Conservation (phyloP, 208 protist species). For the Trypanosoma grayi region DNA sequence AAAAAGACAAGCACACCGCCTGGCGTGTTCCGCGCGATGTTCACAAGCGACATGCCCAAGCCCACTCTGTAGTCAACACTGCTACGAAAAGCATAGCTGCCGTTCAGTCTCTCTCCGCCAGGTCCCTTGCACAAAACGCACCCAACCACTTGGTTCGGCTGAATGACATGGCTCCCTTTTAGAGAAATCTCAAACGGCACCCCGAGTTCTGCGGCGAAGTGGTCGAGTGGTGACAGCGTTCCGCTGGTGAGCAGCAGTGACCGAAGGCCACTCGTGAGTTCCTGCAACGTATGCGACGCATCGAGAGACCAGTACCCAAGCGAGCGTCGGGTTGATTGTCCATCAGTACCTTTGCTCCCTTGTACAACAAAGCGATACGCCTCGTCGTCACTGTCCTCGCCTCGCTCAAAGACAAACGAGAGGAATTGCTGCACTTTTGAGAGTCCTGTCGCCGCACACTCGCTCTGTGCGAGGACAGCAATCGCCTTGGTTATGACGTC, state of each 20-base stretch:
- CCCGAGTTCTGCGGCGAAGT: conserved; percentile 92
- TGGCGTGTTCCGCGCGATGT: conserved; percentile 86
- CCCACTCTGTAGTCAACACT: conserved; percentile 71
- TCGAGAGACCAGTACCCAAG: conserved; percentile 95
- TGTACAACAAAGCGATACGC: conserved; percentile 69
- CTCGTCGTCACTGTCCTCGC: conserved; percentile 26
- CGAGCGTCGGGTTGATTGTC: conserved; percentile 16
- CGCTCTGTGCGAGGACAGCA: conserved; percentile 55
- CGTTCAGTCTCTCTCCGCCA: conserved; percentile 75
- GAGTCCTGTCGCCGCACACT: conserved; percentile 51
- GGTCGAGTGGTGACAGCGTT: conserved; percentile 94
- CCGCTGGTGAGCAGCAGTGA: conserved; percentile 95
- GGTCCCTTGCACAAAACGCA: conserved; percentile 70
- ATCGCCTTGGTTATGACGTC: conserved; percentile 66
- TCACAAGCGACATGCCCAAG: conserved; percentile 86
- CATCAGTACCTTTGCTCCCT: conserved; percentile 9
- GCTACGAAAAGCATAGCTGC: conserved; percentile 74
- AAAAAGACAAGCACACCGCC: conserved; percentile 98
- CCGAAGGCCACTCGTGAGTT: conserved; percentile 37
- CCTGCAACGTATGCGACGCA: conserved; percentile 64
- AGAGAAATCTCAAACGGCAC: conserved; percentile 79
- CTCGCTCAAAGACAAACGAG: conserved; percentile 48
- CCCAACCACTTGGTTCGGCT: conserved; percentile 56
- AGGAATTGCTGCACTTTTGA: conserved; percentile 79
- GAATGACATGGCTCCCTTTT: conserved; percentile 93